phyloP scores from a whole-genome alignment of 2,329 filamentous ascomycete genomes.

The Alternaria angustiovoidea region DNA sequence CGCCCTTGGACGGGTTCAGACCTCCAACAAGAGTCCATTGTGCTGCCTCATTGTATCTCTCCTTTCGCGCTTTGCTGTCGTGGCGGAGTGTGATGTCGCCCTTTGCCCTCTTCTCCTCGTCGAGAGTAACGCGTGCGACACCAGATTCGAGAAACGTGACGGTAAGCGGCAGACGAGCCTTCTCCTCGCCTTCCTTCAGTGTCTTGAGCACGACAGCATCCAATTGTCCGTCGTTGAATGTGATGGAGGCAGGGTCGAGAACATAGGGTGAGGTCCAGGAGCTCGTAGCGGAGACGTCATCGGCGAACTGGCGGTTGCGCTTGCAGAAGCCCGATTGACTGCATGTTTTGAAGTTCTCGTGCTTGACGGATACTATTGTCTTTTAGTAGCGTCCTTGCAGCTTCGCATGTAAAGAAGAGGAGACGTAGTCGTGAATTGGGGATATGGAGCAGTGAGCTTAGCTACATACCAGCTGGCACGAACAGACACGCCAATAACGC shows the following conservation, averaged over 20 bases:
- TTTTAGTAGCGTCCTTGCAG: conserved; percentile 9
- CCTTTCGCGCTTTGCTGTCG: conserved; percentile 83
- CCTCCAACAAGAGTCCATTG: conserved; percentile 88
- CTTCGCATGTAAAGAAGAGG: background rate
- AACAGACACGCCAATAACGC: conserved; percentile 46
- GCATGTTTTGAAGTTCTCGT: conserved; percentile 97
- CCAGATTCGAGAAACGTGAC: conserved; percentile 91
- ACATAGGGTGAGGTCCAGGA: conserved; percentile 84
- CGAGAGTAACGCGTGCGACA: conserved; percentile 83
- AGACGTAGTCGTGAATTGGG: background rate
- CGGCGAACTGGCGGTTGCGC: conserved; percentile 89
- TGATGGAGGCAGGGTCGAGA: conserved; percentile 74
- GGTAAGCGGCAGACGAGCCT: conserved; percentile 80
- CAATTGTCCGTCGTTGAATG: conserved; percentile 81
- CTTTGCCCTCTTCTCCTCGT: conserved; percentile 89
- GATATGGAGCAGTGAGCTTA: conserved; percentile 7
- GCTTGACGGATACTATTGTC: conserved; percentile 79
- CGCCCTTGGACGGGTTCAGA: conserved; percentile 73
- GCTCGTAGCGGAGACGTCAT: conserved; percentile 71
- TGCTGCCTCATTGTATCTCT: conserved; percentile 91
- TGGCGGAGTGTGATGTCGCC: conserved; percentile 89
- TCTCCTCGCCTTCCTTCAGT: conserved; percentile 69
- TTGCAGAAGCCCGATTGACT: conserved; percentile 96
- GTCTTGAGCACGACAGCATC: conserved; percentile 84
- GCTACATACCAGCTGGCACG: conserved; percentile 48